A percentile compares a stretch with the other conserved stretches of the same genome.
Evolutionary conservation across 306 rosid species (phyloP).

Genomic region (Vachellia pachyceras): DNA sequence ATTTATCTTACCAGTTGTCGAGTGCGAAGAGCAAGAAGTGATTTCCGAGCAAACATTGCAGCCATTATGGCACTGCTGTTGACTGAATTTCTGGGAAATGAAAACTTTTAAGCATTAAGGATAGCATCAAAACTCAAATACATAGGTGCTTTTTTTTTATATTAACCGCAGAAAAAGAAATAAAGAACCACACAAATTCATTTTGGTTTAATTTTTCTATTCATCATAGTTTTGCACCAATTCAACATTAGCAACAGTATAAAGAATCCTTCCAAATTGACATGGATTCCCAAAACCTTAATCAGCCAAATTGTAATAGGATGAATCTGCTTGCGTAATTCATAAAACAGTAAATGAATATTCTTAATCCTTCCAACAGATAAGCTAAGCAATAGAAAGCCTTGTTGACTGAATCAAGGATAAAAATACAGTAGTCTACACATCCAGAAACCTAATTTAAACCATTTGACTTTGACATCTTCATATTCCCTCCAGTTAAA

Average conservation of each 20-base stretch:
- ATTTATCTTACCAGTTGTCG: constrained; percentile 71
- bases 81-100: constrained; percentile 19
- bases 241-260: background rate
- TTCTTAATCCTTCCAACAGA: background rate
- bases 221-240: background rate
- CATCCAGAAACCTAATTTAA: background rate
- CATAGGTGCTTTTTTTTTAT: background rate
- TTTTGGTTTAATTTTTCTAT: background rate
- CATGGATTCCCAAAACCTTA: background rate
- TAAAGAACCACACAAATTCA: background rate
- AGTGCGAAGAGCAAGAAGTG: constrained; percentile 80
- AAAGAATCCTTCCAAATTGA: background rate
- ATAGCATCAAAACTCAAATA: background rate
- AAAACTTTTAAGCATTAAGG: background rate
- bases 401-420: constrained; percentile 16
- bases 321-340: too few relatives aligned
- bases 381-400: background rate
- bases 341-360: background rate
- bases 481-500: background rate
- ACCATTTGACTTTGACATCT: background rate
- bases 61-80: constrained; percentile 59
- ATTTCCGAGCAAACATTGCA: constrained; percentile 87
- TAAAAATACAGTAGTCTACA: background rate
- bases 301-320: background rate
- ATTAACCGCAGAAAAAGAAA: constrained; percentile 7